A percentile compares a stretch with the other conserved stretches of the same genome.
Conservation (phyloP, 106 monocot genomes). For the Ottelia alismoides region DNA sequence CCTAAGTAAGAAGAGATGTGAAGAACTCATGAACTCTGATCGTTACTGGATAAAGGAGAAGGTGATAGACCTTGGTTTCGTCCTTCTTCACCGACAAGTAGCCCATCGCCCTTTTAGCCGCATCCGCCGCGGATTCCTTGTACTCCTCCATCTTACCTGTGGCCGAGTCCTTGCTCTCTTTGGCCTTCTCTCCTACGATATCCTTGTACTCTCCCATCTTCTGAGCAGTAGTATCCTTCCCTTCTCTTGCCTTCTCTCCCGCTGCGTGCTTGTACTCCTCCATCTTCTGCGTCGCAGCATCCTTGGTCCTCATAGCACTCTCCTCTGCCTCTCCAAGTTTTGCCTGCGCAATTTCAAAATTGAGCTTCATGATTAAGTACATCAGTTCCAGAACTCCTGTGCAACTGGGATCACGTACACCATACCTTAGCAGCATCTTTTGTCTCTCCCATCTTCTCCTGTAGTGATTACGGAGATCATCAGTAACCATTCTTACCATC, state of each 20-base stretch:
- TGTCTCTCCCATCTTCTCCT: too few species aligned
- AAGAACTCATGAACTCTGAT: too few species aligned
- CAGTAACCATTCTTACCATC: too few species aligned
- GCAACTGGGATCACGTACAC: too few species aligned
- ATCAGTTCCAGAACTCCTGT: too few species aligned
- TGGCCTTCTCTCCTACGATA: conserved; percentile 5
- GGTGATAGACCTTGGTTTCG: conserved; percentile 8
- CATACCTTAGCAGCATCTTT: too few species aligned
- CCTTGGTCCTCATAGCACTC: conserved; percentile 9
- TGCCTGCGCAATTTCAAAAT: too few species aligned
- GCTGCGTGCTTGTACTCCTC: conserved; percentile 19
- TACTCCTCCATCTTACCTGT: conserved; percentile 15
- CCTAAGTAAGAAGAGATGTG: too few species aligned
- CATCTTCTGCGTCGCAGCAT: conserved; percentile 18
- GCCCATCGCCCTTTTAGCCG: conserved; percentile 18
- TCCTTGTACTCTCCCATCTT: conserved; percentile 2
- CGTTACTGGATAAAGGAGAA: too few species aligned
- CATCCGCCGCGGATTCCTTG: conserved; percentile 10
- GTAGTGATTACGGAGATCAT: too few species aligned
- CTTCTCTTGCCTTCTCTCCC: conserved; percentile 14
- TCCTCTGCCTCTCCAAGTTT: too few species aligned
- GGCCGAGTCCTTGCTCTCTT: conserved; percentile 4
- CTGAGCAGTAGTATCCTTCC: neutral
- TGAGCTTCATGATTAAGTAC: too few species aligned
- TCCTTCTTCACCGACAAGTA: neutral